Conservation (phyloP, 2,329 filamentous ascomycete species). For the Trichoderma sp. region DNA sequence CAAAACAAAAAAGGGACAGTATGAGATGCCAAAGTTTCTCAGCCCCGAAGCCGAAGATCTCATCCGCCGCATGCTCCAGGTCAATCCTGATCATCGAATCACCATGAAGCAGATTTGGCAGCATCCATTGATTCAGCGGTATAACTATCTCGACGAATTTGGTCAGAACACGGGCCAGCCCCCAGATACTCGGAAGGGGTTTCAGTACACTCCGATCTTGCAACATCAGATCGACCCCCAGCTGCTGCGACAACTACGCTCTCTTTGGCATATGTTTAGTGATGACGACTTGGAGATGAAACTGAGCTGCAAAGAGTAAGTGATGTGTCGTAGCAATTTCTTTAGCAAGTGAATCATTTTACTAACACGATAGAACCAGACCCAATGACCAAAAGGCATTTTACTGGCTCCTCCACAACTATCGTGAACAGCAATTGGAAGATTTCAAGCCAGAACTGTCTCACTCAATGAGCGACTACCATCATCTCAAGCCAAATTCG, state of each 20-base stretch:
- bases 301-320: slow-evolving; percentile 68
- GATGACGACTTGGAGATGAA: slow-evolving; percentile 72
- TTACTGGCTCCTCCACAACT: slow-evolving; percentile 81
- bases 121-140: slow-evolving; percentile 85
- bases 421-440: slow-evolving; percentile 82
- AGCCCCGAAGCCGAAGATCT: slow-evolving; percentile 74
- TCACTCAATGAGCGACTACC: slow-evolving; percentile 91
- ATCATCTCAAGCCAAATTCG: slow-evolving; percentile 67
- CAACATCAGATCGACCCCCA: slow-evolving; percentile 76
- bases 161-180: slow-evolving; percentile 59
- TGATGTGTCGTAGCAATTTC: slow-evolving; percentile 29
- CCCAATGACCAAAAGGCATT: slow-evolving; percentile 92
- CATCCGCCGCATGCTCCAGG: slow-evolving; percentile 76
- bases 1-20: slow-evolving; percentile 63
- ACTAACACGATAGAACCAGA: slow-evolving; percentile 48
- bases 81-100: slow-evolving; percentile 78
- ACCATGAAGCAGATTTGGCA: slow-evolving; percentile 80
- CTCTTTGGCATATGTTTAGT: slow-evolving; percentile 85
- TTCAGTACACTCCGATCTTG: slow-evolving; percentile 60
- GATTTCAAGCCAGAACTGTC: slow-evolving; percentile 80
- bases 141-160: slow-evolving; percentile 73
- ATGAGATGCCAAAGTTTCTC: slow-evolving; percentile 65
- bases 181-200: slow-evolving; percentile 63
- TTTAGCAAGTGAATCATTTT: background rate
- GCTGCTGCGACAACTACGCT: slow-evolving; percentile 81